A percentile compares a stretch with the other conserved stretches of the same genome.
These are phyloP conservation scores for Neurospora tetrasperma DNA, from an alignment of 495 filamentous ascomycete species.

Conservation along the genomic window DNA sequence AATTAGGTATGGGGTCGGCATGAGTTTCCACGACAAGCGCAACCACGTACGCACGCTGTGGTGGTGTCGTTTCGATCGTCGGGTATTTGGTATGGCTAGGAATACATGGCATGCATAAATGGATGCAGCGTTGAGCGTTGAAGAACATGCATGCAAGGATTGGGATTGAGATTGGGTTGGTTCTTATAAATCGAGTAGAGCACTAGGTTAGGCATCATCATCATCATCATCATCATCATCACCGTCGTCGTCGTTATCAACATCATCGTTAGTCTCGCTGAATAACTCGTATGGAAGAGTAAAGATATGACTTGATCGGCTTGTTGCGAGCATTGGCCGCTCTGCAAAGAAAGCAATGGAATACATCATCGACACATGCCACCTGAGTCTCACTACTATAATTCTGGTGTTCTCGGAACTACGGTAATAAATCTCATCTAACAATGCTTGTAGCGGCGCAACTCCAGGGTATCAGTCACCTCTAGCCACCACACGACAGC, in stretches of 20 bases:
- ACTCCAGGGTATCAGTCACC: not conserved
- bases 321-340: not conserved
- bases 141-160: not conserved
- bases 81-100: not conserved
- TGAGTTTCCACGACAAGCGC: not conserved
- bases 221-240: not conserved
- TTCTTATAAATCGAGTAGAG: not conserved
- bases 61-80: not conserved
- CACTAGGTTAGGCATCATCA: not conserved
- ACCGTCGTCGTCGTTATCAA: no score
- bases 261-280: not conserved
- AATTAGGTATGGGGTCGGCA: not conserved
- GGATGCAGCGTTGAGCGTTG: not conserved
- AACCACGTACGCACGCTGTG: not conserved
- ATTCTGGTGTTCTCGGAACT: not conserved
- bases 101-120: not conserved
- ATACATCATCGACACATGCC: not conserved
- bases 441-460: not conserved
- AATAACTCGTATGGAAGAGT: not conserved
- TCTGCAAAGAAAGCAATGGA: not conserved
- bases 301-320: not conserved
- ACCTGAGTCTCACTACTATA: not conserved
- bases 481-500: not conserved
- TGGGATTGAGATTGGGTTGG: not conserved
- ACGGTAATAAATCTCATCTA: not conserved